Percentiles rank a stretch among this genome's conserved stretches.
Conservation (phyloP, 495 filamentous ascomycete species). For the Endocarpon pusillum region DNA sequence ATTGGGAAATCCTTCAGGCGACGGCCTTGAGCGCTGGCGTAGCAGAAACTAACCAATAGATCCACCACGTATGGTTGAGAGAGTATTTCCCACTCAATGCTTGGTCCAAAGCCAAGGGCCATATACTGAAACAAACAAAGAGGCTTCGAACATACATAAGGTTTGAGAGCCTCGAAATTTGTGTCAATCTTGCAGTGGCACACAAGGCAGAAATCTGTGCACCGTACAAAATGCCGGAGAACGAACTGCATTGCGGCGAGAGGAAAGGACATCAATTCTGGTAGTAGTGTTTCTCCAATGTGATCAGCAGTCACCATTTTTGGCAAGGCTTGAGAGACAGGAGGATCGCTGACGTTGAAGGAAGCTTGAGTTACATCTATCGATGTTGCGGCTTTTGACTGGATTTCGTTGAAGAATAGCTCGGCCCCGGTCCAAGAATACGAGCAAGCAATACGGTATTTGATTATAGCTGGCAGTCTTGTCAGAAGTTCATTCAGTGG, state of each 20-base stretch:
- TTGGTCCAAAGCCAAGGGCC: conserved; percentile 69
- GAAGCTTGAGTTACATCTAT: conserved; percentile 4
- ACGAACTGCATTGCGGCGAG: conserved; percentile 67
- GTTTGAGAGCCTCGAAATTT: conserved; percentile 72
- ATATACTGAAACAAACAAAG: conserved; percentile 89
- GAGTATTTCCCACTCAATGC: conserved; percentile 69
- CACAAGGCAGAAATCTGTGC: conserved; percentile 75
- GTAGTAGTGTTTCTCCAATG: conserved; percentile 15
- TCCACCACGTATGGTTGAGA: conserved; percentile 75
- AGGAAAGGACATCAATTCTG: conserved; percentile 37
- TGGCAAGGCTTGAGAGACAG: conserved; percentile 13
- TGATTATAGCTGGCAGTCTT: conserved; percentile 43
- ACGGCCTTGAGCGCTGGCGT: conserved; percentile 31
- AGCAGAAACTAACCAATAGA: conserved; percentile 70
- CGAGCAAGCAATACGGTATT: conserved; percentile 32
- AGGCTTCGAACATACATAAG: conserved; percentile 68
- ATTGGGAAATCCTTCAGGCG: conserved; percentile 44
- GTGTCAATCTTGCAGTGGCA: conserved; percentile 60
- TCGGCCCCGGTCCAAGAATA: conserved; percentile 62
- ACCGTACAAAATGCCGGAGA: conserved; percentile 62
- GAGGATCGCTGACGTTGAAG: conserved; percentile 8
- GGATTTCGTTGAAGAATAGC: conserved; percentile 29
- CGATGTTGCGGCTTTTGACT: conserved; percentile 15
- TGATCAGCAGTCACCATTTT: conserved; percentile 33
- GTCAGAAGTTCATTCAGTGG: conserved; percentile 57